These are phyloP conservation scores for Saururus chinensis DNA, from an alignment of 164 flowering plant species.

Conservation along the genomic window DNA sequence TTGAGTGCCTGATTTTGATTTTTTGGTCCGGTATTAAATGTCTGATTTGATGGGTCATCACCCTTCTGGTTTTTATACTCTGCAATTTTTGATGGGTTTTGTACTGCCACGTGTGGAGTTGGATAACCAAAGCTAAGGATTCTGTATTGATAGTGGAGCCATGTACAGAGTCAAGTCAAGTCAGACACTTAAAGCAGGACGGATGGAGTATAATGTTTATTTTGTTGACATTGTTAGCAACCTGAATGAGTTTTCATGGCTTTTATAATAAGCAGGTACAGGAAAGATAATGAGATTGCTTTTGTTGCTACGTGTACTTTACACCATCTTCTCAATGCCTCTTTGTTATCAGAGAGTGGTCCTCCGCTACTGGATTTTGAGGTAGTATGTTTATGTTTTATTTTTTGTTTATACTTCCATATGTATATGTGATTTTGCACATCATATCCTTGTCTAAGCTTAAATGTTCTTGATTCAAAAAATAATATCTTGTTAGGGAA, in stretches of 20 bases:
- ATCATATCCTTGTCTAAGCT: too few relatives aligned
- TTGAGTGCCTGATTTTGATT: background rate
- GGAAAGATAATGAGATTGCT: constrained; percentile 68
- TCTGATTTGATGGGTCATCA: too few relatives aligned
- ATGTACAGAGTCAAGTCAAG: too few relatives aligned
- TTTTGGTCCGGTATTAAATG: background rate
- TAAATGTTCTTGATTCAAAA: background rate
- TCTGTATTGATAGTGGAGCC: too few relatives aligned
- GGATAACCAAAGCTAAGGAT: too few relatives aligned
- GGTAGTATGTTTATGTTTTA: constrained; percentile 24
- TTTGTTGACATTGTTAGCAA: background rate
- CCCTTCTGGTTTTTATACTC: too few relatives aligned
- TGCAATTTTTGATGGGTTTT: too few relatives aligned
- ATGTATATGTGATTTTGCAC: too few relatives aligned
- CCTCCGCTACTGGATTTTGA: constrained; percentile 97
- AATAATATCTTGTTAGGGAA: background rate
- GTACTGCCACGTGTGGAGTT: too few relatives aligned
- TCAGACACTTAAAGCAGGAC: too few relatives aligned
- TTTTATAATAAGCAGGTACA: constrained; percentile 38
- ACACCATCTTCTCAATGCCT: constrained; percentile 60
- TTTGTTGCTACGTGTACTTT: constrained; percentile 73
- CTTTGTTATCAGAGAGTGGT: constrained; percentile 72
- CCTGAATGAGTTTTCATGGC: background rate
- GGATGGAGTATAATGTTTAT: too few relatives aligned
- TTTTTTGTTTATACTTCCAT: background rate